phyloP scores from a whole-genome alignment of 23 red algal species.

The Gracilaria domingensis region DNA sequence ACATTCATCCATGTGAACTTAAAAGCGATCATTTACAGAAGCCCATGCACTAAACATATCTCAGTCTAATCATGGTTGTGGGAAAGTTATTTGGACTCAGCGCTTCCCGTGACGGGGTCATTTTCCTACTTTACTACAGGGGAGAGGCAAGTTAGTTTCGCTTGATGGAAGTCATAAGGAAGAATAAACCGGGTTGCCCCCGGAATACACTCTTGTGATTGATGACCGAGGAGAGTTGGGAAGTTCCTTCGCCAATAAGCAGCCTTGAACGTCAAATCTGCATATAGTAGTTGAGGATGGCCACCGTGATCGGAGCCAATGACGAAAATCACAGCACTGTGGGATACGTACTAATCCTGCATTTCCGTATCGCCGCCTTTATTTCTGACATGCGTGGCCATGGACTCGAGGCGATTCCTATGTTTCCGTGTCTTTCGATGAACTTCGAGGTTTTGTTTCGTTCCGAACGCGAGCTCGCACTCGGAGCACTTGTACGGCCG shows the following conservation, averaged over 20 bases:
- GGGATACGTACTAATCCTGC: neutral
- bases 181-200: neutral
- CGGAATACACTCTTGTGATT: neutral
- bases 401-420: neutral
- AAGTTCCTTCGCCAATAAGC: neutral
- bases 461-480: conserved; percentile 70
- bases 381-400: neutral
- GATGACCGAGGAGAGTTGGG: neutral
- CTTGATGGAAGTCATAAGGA: neutral
- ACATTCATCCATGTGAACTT: neutral
- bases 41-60: neutral
- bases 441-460: conserved; percentile 76
- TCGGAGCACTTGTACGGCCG: conserved; percentile 49
- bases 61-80: neutral
- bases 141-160: neutral
- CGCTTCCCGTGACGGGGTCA: neutral
- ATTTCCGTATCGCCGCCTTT: neutral
- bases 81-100: neutral
- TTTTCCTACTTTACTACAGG: neutral
- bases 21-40: neutral
- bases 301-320: neutral
- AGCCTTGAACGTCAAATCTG: neutral
- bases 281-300: neutral
- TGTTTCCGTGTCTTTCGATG: conserved; percentile 72
- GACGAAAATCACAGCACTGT: neutral